Evolutionary conservation across 441 rosid species (phyloP).

Genomic region (Populus tomentosa): DNA sequence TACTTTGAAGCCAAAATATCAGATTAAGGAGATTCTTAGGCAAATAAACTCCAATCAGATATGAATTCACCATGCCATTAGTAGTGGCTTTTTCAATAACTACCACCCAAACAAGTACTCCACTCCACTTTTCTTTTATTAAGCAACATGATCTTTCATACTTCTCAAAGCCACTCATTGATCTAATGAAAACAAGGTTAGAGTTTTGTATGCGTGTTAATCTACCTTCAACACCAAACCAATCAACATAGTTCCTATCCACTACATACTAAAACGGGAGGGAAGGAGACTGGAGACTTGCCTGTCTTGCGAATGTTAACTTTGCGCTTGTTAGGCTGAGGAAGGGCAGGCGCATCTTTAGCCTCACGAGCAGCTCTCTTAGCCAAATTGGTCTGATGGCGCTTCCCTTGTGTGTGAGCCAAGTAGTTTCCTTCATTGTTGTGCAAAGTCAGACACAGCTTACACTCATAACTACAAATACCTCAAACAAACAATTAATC

Average conservation of each 20-base stretch:
- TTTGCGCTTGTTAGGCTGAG: constrained; percentile 90
- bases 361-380: constrained; percentile 98
- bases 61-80: too few species aligned
- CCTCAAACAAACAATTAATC: not conserved
- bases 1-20: too few species aligned
- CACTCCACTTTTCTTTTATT: not conserved
- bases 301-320: constrained; percentile 84
- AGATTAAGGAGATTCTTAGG: too few species aligned
- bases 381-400: constrained; percentile 93
- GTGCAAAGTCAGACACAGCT: constrained; percentile 90
- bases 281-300: not conserved
- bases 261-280: not conserved
- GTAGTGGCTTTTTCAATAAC: not conserved
- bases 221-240: not conserved
- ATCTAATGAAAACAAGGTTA: not conserved
- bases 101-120: not conserved
- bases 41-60: too few species aligned
- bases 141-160: not conserved
- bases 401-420: constrained; percentile 96
- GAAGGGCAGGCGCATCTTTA: constrained; percentile 78
- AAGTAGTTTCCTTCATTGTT: constrained; percentile 97
- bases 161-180: not conserved
- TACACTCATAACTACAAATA: constrained; percentile 75
- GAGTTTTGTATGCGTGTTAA: not conserved
- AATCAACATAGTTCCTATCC: not conserved